phyloP scores from a whole-genome alignment of 495 filamentous ascomycete species.

The Lepraria neglecta region DNA sequence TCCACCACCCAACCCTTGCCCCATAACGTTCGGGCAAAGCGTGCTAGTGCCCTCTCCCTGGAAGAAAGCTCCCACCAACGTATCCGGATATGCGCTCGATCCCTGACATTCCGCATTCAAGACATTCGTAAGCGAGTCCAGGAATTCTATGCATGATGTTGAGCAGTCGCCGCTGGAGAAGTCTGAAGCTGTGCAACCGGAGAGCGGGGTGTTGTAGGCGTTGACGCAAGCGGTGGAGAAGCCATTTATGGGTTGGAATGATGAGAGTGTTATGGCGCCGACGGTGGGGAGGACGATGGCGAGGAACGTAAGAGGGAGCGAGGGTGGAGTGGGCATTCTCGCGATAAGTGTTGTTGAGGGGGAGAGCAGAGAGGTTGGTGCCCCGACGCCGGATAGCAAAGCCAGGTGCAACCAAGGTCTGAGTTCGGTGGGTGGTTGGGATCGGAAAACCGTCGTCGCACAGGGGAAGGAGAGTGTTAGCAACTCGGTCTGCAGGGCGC shows the following conservation, averaged over 20 bases:
- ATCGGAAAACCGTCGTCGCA: not conserved
- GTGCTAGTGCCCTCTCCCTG: slow-evolving; percentile 16
- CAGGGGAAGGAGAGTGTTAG: no score
- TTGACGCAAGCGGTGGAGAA: slow-evolving; percentile 25
- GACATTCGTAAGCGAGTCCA: slow-evolving; percentile 25
- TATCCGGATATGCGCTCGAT: slow-evolving; percentile 24
- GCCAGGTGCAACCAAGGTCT: not conserved
- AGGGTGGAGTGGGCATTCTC: slow-evolving; percentile 10
- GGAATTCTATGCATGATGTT: slow-evolving; percentile 28
- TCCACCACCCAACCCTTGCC: not conserved
- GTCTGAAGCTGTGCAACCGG: slow-evolving; percentile 33
- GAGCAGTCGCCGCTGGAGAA: slow-evolving; percentile 32
- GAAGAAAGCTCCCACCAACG: slow-evolving; percentile 31
- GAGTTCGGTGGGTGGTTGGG: not conserved
- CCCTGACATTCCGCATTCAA: slow-evolving; percentile 30
- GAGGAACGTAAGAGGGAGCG: not conserved
- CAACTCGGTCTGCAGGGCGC: not conserved
- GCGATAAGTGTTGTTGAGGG: not conserved
- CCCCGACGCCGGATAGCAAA: not conserved
- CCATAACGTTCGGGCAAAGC: slow-evolving; percentile 28
- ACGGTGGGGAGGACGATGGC: slow-evolving; percentile 1
- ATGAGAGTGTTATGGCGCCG: slow-evolving; percentile 21
- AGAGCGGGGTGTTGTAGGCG: slow-evolving; percentile 28
- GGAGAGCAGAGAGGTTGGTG: not conserved
- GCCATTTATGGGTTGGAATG: slow-evolving; percentile 26